phyloP scores from a whole-genome alignment of 805 yeast genomes.

The Hanseniaspora hatyaiensis region DNA sequence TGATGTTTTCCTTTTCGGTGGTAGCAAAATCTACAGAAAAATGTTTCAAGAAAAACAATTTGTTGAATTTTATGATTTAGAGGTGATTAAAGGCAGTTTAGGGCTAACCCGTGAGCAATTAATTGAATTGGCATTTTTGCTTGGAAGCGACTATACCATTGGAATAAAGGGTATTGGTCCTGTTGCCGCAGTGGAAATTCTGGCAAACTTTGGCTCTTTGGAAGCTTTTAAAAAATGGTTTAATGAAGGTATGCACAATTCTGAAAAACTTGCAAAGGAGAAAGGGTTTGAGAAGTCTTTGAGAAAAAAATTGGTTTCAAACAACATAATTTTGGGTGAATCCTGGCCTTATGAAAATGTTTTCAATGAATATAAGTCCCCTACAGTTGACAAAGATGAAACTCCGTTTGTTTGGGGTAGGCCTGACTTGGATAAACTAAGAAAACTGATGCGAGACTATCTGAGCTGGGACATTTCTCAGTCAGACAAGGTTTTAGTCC shows the following conservation, averaged over 20 bases:
- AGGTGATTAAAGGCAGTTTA: slow-evolving; percentile 47
- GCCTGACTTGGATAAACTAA: slow-evolving; percentile 69
- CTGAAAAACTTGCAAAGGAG: slow-evolving; percentile 33
- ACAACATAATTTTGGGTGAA: slow-evolving; percentile 45
- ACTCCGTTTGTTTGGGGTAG: slow-evolving; percentile 80
- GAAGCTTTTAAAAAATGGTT: slow-evolving; percentile 34
- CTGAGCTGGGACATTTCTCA: slow-evolving; percentile 71
- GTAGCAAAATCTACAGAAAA: slow-evolving; percentile 69
- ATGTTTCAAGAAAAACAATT: slow-evolving; percentile 88
- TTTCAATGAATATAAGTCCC: slow-evolving; percentile 58
- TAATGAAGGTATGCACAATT: slow-evolving; percentile 33
- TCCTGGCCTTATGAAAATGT: slow-evolving; percentile 61
- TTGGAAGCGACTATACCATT: slow-evolving; percentile 92
- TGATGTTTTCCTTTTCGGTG: slow-evolving; percentile 91
- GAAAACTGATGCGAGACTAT: slow-evolving; percentile 54
- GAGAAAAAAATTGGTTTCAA: slow-evolving; percentile 40
- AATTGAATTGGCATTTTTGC: slow-evolving; percentile 67
- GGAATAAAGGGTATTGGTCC: slow-evolving; percentile 93
- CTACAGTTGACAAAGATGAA: slow-evolving; percentile 74
- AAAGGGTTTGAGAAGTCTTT: slow-evolving; percentile 46
- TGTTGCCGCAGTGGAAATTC: slow-evolving; percentile 76
- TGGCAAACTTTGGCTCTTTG: slow-evolving; percentile 64
- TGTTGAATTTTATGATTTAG: slow-evolving; percentile 68
- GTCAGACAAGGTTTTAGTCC: slow-evolving; percentile 74
- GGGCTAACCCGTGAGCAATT: slow-evolving; percentile 54